phyloP scores from a whole-genome alignment of 2,329 filamentous ascomycete genomes.

The Pseudocercospora pini-densiflorae region DNA sequence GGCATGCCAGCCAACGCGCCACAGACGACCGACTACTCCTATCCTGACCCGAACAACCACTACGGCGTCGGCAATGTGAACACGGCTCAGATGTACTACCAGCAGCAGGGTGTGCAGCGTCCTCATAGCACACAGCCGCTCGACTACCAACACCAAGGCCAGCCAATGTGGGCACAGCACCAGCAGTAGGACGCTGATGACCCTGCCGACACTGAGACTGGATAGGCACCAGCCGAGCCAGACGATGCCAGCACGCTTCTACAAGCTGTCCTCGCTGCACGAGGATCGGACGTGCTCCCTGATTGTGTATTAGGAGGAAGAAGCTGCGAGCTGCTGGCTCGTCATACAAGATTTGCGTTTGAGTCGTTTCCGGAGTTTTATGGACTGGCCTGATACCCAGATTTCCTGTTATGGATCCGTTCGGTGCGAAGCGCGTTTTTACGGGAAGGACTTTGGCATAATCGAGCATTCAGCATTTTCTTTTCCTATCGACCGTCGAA shows the following conservation, averaged over 20 bases:
- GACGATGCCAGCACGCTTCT: background rate
- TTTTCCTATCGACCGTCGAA: conserved; percentile 23
- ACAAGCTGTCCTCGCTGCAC: background rate
- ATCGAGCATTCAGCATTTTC: conserved; percentile 13
- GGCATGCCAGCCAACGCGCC: conserved; percentile 68
- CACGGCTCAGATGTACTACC: conserved; percentile 78
- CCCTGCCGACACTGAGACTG: conserved; percentile 7
- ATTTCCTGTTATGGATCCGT: conserved; percentile 29
- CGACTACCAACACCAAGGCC: conserved; percentile 66
- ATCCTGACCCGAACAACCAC: conserved; percentile 54
- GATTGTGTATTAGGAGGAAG: too few relatives aligned
- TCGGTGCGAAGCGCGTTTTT: conserved; percentile 24
- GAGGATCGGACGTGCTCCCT: too few relatives aligned
- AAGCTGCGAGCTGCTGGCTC: background rate
- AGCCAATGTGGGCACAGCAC: conserved; percentile 59
- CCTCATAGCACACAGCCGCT: conserved; percentile 70
- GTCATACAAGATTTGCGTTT: conserved; percentile 25
- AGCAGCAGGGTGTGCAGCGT: conserved; percentile 68
- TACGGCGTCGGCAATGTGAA: conserved; percentile 52
- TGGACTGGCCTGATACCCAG: conserved; percentile 34
- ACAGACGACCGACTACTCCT: conserved; percentile 78
- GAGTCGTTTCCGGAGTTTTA: conserved; percentile 28
- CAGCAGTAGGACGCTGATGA: conserved; percentile 28
- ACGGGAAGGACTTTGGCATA: conserved; percentile 20
- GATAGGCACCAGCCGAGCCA: background rate